Evolutionary conservation across 768 basidiomycete species (phyloP).

Genomic region (Lyophyllum semitale): DNA sequence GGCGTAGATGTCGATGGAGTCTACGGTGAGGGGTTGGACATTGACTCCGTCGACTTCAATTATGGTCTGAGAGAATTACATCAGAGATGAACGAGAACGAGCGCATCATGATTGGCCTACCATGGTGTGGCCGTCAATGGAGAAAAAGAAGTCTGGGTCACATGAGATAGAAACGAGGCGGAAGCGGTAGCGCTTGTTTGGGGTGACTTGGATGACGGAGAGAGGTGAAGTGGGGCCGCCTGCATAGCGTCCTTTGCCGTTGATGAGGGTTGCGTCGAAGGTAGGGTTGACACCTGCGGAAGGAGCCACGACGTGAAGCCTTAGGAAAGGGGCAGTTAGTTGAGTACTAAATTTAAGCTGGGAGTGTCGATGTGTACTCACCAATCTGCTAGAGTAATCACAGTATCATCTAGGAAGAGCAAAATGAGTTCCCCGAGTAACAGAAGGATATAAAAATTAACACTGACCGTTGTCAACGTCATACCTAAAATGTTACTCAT

Average conservation of each 20-base stretch:
- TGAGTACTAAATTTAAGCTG: neutral
- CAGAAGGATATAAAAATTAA: neutral
- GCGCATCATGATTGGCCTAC: slow-evolving; percentile 20
- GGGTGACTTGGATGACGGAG: slow-evolving; percentile 44
- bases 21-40: slow-evolving; percentile 33
- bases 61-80: slow-evolving; percentile 26
- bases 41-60: slow-evolving; percentile 43
- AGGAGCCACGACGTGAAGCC: slow-evolving; percentile 37
- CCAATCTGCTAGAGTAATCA: slow-evolving; percentile 4
- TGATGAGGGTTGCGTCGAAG: slow-evolving; percentile 49
- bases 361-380: neutral
- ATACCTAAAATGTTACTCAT: too few species aligned
- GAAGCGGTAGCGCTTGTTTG: slow-evolving; percentile 51
- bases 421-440: neutral
- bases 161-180: slow-evolving; percentile 55
- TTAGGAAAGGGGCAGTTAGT: slow-evolving; percentile 9
- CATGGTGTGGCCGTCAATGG: slow-evolving; percentile 42
- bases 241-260: slow-evolving; percentile 48
- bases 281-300: slow-evolving; percentile 19
- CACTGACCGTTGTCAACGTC: neutral
- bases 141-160: slow-evolving; percentile 43
- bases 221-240: slow-evolving; percentile 42
- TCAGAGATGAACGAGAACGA: slow-evolving; percentile 9
- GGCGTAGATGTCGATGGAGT: slow-evolving; percentile 42
- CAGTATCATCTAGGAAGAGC: neutral